Percentiles rank a stretch among this genome's conserved stretches.
Conservation (phyloP, 768 basidiomycete species). For the Xerocomellus dryophilus region DNA sequence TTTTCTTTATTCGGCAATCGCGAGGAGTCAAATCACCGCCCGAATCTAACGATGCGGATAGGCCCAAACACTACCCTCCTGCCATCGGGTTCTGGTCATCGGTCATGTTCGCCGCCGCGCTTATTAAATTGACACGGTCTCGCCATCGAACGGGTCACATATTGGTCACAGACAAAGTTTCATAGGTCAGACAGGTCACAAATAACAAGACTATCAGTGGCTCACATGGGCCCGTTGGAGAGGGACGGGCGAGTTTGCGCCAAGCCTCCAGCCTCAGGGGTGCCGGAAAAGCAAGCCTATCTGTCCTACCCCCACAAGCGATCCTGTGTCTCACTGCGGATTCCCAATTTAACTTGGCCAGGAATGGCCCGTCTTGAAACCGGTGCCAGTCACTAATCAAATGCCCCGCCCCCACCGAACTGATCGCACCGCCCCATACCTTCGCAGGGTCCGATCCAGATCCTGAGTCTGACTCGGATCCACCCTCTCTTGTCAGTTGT, state of each 20-base stretch:
- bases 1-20: neutral
- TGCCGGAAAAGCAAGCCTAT: too few relatives aligned
- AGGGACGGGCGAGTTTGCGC: neutral
- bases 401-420: neutral
- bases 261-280: too few relatives aligned
- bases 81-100: neutral
- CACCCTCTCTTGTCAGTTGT: neutral
- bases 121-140: neutral
- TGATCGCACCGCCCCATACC: neutral
- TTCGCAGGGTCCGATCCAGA: neutral
- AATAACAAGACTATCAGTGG: neutral
- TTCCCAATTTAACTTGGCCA: neutral
- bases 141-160: neutral
- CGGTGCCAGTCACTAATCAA: neutral
- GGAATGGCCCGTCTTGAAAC: neutral
- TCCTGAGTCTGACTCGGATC: neutral
- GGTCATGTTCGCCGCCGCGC: neutral
- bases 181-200: neutral
- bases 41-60: neutral
- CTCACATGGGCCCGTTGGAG: neutral
- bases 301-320: too few relatives aligned
- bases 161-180: neutral
- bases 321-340: too few relatives aligned
- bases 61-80: slow-evolving; percentile 8
- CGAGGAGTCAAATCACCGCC: too few relatives aligned